Conservation (phyloP, 345 rosid genomes). For the Eucalyptus tenuipes region DNA sequence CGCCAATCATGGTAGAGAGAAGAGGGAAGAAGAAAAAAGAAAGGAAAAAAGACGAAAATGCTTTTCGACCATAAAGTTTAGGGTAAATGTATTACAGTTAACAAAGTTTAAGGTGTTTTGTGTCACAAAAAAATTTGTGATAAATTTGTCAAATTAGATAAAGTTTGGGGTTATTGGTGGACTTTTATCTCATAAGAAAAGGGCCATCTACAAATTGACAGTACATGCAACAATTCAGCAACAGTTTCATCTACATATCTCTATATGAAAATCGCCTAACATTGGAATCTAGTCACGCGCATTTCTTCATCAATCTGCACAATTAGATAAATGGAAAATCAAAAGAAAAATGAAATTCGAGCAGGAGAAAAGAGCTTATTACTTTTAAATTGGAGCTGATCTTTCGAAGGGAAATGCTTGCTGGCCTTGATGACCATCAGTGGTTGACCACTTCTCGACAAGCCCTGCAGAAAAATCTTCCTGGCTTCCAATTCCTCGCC, state of each 20-base stretch:
- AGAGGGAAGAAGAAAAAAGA: no score
- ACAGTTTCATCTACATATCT: neutral
- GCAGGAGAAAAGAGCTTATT: neutral
- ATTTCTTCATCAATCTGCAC: neutral
- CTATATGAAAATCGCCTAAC: neutral
- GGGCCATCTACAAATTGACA: neutral
- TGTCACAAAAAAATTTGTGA: no score
- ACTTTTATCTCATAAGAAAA: neutral
- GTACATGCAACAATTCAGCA: neutral
- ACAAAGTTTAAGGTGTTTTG: no score
- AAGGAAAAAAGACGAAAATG: no score
- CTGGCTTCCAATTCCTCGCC: conserved; percentile 35
- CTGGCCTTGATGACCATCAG: conserved; percentile 29
- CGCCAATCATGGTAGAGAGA: no score
- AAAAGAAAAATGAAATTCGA: neutral
- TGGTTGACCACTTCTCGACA: conserved; percentile 45
- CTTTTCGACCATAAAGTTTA: no score
- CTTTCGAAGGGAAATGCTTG: conserved; percentile 62
- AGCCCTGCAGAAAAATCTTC: conserved; percentile 56
- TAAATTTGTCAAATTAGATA: no score
- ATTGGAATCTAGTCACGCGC: neutral
- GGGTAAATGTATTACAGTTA: no score
- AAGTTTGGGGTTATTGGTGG: no score
- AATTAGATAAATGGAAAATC: neutral
- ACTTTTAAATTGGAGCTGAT: conserved; percentile 75